Percentiles rank a stretch among this genome's conserved stretches.
Evolutionary conservation across 768 basidiomycete genomes (phyloP).

Genomic region (Mycena galopus): DNA sequence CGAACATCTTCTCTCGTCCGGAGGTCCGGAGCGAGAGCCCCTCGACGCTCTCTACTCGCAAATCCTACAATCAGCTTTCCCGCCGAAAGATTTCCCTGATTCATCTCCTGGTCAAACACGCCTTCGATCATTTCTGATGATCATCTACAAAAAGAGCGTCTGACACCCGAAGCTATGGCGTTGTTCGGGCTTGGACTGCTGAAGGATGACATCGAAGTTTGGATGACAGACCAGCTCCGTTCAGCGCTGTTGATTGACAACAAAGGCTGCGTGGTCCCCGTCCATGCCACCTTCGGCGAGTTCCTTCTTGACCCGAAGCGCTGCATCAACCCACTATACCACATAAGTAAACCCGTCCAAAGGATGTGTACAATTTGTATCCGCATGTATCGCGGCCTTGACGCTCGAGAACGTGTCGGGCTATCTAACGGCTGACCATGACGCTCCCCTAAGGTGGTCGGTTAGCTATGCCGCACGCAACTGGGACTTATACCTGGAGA

Average conservation of each 20-base stretch:
- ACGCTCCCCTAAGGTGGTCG: neutral
- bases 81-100: neutral
- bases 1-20: constrained; percentile 10
- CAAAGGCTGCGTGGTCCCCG: neutral
- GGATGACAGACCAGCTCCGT: constrained; percentile 20
- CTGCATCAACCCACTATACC: constrained; percentile 12
- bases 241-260: constrained; percentile 5
- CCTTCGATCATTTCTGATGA: constrained; percentile 7
- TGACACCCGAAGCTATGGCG: neutral
- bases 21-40: constrained; percentile 7
- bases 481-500: neutral
- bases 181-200: neutral
- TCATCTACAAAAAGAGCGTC: neutral
- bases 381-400: constrained; percentile 5
- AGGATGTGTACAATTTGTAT: constrained; percentile 1
- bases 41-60: constrained; percentile 14
- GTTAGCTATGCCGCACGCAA: neutral
- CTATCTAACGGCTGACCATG: neutral
- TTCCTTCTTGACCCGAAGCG: constrained; percentile 13
- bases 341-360: neutral
- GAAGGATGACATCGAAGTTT: constrained; percentile 9
- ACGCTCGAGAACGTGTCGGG: constrained; percentile 1
- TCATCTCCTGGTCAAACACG: neutral
- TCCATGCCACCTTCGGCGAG: constrained; percentile 18
- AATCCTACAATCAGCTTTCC: constrained; percentile 11